Conservation (phyloP, 1,284 basidiomycete species). For the Trichosporon coremiiforme region DNA sequence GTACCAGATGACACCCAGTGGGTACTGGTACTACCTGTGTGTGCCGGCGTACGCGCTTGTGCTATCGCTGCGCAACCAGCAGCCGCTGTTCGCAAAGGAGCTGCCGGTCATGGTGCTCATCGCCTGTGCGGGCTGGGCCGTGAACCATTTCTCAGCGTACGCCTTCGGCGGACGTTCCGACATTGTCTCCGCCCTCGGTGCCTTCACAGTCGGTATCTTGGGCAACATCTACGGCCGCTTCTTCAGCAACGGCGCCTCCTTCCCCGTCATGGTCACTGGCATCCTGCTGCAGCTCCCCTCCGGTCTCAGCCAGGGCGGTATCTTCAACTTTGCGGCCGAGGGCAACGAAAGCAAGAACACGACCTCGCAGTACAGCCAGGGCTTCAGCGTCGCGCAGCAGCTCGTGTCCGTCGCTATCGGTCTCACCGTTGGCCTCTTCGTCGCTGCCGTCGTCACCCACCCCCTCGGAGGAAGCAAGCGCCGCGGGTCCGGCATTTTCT, state of each 20-base stretch:
- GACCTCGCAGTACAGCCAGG: slow-evolving; percentile 57
- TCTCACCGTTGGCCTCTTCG: slow-evolving; percentile 67
- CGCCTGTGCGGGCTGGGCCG: slow-evolving; percentile 72
- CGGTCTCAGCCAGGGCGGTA: slow-evolving; percentile 61
- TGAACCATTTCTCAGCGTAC: slow-evolving; percentile 70
- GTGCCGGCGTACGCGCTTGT: slow-evolving; percentile 76
- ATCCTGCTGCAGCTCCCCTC: slow-evolving; percentile 86
- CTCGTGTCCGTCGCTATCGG: slow-evolving; percentile 59
- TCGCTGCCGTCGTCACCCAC: slow-evolving; percentile 59
- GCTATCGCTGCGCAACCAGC: slow-evolving; percentile 75
- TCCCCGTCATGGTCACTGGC: slow-evolving; percentile 62
- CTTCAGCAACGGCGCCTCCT: slow-evolving; percentile 45
- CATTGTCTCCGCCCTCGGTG: slow-evolving; percentile 71
- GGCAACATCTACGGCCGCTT: slow-evolving; percentile 81
- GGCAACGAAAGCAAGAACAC: slow-evolving; percentile 22
- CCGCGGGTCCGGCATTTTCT: slow-evolving; percentile 57
- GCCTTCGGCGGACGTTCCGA: slow-evolving; percentile 72
- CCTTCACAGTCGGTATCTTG: slow-evolving; percentile 79
- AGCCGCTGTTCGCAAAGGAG: slow-evolving; percentile 71
- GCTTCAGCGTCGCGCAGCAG: slow-evolving; percentile 56
- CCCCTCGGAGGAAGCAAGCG: slow-evolving; percentile 58
- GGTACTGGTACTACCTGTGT: slow-evolving; percentile 67
- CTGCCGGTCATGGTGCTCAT: slow-evolving; percentile 68
- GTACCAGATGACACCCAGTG: slow-evolving; percentile 56
- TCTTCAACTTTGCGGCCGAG: slow-evolving; percentile 62